These are phyloP conservation scores for Onygenales sp. DNA, from an alignment of 2,329 filamentous ascomycete genomes.

Conservation along the genomic window DNA sequence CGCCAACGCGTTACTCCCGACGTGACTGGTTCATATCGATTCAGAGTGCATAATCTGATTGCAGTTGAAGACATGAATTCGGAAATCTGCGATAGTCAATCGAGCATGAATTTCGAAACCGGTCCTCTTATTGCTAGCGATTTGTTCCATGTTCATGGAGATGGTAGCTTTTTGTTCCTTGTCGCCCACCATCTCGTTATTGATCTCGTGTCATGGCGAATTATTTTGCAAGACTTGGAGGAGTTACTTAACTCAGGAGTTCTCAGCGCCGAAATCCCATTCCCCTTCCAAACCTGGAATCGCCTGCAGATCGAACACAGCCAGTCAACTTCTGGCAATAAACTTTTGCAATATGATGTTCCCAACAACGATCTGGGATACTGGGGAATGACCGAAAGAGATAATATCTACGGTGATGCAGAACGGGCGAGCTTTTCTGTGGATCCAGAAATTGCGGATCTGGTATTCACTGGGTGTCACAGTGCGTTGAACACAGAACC, in stretches of 20 bases:
- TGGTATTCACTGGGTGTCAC: slow-evolving; percentile 24
- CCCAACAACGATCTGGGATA: slow-evolving; percentile 25
- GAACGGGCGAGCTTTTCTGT: slow-evolving; percentile 26
- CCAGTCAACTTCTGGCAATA: slow-evolving; percentile 9
- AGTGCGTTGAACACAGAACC: slow-evolving; percentile 25
- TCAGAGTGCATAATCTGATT: slow-evolving; percentile 14
- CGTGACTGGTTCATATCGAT: slow-evolving; percentile 21
- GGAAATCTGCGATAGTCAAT: slow-evolving; percentile 21
- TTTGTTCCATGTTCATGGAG: slow-evolving; percentile 27
- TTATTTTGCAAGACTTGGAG: slow-evolving; percentile 30
- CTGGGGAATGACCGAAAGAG: slow-evolving; percentile 23
- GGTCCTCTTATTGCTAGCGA: slow-evolving; percentile 34
- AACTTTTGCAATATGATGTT: slow-evolving; percentile 12
- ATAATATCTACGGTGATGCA: slow-evolving; percentile 27
- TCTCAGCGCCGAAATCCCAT: slow-evolving; percentile 16
- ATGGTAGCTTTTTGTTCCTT: slow-evolving; percentile 22
- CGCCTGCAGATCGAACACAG: slow-evolving; percentile 21
- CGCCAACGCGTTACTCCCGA: slow-evolving; percentile 23
- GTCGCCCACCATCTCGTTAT: slow-evolving; percentile 30
- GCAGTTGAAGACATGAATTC: slow-evolving; percentile 16
- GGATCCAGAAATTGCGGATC: slow-evolving; percentile 17
- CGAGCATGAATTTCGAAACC: slow-evolving; percentile 23
- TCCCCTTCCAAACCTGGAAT: slow-evolving; percentile 31
- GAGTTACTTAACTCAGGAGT: slow-evolving; percentile 21
- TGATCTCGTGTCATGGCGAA: slow-evolving; percentile 32